Conservation (phyloP, 768 basidiomycete genomes). For the Clathrus columnatus region DNA sequence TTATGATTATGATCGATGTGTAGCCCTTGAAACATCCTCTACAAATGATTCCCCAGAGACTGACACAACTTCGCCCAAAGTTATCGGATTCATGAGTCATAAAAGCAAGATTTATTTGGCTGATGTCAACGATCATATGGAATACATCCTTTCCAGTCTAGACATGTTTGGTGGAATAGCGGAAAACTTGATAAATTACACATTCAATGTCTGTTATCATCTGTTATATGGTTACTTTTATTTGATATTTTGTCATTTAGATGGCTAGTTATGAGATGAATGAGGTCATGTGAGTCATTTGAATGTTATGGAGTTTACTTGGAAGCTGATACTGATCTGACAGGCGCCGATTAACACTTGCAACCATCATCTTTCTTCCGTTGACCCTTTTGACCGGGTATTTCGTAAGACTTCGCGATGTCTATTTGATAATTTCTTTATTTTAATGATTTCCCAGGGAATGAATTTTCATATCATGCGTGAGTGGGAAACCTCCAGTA, state of each 20-base stretch:
- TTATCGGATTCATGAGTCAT: slow-evolving; percentile 57
- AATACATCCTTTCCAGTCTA: slow-evolving; percentile 56
- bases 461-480: slow-evolving; percentile 57
- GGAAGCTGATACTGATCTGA: slow-evolving; percentile 4
- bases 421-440: slow-evolving; percentile 13
- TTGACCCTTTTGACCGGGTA: slow-evolving; percentile 64
- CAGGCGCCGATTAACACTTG: slow-evolving; percentile 58
- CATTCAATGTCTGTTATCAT: slow-evolving; percentile 52
- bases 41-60: slow-evolving; percentile 12
- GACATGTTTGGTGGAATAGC: slow-evolving; percentile 68
- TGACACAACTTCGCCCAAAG: slow-evolving; percentile 21
- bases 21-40: slow-evolving; percentile 44
- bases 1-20: slow-evolving; percentile 61
- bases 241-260: slow-evolving; percentile 25
- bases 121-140: slow-evolving; percentile 71
- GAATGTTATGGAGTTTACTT: background rate
- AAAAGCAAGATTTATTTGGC: slow-evolving; percentile 64
- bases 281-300: slow-evolving; percentile 49
- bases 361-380: slow-evolving; percentile 64
- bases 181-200: slow-evolving; percentile 64
- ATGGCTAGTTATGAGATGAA: slow-evolving; percentile 71
- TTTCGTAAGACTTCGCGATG: slow-evolving; percentile 40
- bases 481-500: slow-evolving; percentile 34
- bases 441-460: slow-evolving; percentile 32
- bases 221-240: background rate